Evolutionary conservation across 1,284 basidiomycete species (phyloP).

Genomic region (Coniferiporia weirii): DNA sequence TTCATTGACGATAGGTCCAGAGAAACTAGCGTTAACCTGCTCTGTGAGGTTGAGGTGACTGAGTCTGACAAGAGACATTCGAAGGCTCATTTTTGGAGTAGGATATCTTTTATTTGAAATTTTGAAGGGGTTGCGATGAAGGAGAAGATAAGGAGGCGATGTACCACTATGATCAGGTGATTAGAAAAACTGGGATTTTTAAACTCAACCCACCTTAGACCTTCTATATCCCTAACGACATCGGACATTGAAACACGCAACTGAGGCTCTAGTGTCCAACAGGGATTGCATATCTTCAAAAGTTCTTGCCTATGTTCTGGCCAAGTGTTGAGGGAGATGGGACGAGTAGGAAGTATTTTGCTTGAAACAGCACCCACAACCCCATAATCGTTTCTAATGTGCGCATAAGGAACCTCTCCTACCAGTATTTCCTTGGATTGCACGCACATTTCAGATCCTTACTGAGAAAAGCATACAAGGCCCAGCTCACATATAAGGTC

Average conservation of each 20-base stretch:
- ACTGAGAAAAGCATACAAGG: too few relatives aligned
- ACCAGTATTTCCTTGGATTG: constrained; percentile 2
- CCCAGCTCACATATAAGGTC: neutral
- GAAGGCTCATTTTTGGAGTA: too few relatives aligned
- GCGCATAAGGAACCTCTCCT: neutral
- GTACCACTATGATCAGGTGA: too few relatives aligned
- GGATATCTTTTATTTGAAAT: too few relatives aligned
- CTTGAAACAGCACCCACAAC: neutral
- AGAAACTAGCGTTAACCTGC: neutral
- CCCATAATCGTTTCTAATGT: neutral
- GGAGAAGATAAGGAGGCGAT: too few relatives aligned
- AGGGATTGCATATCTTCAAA: neutral
- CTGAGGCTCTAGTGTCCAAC: neutral
- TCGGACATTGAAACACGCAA: neutral
- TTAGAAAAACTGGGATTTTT: too few relatives aligned
- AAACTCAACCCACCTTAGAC: neutral
- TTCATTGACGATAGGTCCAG: neutral
- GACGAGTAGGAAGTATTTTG: neutral
- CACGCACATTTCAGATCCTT: too few relatives aligned
- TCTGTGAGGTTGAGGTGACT: too few relatives aligned
- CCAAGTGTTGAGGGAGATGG: neutral
- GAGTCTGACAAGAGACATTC: too few relatives aligned
- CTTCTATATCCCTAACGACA: neutral
- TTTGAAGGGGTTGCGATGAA: too few relatives aligned
- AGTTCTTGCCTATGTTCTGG: neutral